Evolutionary conservation across 2,329 filamentous ascomycete genomes (phyloP).

Genomic region (Emergomyces pasteurianus): DNA sequence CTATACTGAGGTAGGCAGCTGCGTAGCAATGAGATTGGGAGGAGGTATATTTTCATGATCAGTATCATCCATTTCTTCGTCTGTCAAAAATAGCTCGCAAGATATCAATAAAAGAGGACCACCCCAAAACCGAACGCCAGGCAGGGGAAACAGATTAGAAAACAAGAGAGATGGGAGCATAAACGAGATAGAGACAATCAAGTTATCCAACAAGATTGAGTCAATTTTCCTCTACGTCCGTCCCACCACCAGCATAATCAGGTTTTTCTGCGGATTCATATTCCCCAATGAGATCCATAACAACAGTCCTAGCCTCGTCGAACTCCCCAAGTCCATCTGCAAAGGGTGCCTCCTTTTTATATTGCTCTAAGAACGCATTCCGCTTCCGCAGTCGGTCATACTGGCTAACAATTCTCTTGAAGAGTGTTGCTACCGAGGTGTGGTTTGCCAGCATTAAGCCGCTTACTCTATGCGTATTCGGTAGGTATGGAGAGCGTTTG

Average conservation of each 20-base stretch:
- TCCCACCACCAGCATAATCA: slow-evolving; percentile 61
- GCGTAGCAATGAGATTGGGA: too few species aligned
- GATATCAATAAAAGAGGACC: background rate
- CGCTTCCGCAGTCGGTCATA: slow-evolving; percentile 92
- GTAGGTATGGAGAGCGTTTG: slow-evolving; percentile 91
- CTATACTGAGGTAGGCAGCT: too few species aligned
- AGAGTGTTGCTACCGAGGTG: slow-evolving; percentile 90
- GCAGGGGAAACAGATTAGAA: background rate
- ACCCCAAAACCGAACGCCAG: background rate
- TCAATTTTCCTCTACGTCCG: slow-evolving; percentile 7
- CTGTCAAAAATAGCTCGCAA: background rate
- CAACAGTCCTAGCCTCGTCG: slow-evolving; percentile 85
- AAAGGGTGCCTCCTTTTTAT: slow-evolving; percentile 93
- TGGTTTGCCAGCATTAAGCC: slow-evolving; percentile 97
- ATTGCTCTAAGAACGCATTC: slow-evolving; percentile 90
- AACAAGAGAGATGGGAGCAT: background rate
- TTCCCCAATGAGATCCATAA: slow-evolving; percentile 80
- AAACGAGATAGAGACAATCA: background rate
- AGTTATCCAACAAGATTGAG: background rate
- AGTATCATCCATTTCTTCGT: too few species aligned
- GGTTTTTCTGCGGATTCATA: slow-evolving; percentile 91
- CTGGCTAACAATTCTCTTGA: slow-evolving; percentile 83
- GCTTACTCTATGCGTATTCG: slow-evolving; percentile 86
- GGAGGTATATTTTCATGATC: too few species aligned
- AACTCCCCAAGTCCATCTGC: slow-evolving; percentile 86